Percentiles rank a stretch among this genome's conserved stretches.
These are phyloP conservation scores for Tinospora cordifolia DNA, from an alignment of 164 flowering plant genomes.

Conservation along the genomic window DNA sequence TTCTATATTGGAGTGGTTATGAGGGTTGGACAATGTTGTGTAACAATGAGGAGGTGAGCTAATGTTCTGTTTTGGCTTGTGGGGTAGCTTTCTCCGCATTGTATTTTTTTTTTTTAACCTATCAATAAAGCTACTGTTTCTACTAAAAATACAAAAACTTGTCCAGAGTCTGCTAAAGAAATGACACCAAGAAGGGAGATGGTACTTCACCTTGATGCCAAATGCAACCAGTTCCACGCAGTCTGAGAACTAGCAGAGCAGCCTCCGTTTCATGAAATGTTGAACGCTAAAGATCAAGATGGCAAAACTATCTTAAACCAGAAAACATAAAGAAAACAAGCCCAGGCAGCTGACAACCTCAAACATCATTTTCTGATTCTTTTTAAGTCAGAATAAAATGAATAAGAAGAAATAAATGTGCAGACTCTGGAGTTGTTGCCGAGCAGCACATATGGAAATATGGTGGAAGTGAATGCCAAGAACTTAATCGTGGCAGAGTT, in stretches of 20 bases:
- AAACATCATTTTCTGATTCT: background rate
- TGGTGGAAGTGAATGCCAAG: background rate
- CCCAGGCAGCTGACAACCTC: background rate
- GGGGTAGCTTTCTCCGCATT: too few relatives aligned
- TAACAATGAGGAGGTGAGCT: too few relatives aligned
- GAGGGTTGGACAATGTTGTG: too few relatives aligned
- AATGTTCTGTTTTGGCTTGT: too few relatives aligned
- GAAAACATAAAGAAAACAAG: background rate
- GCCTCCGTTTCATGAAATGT: background rate
- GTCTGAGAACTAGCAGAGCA: constrained; percentile 1
- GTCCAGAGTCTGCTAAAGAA: background rate
- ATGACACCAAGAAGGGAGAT: constrained; percentile 8
- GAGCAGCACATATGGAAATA: background rate
- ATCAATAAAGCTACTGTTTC: too few relatives aligned
- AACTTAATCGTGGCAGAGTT: background rate
- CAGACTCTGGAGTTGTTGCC: background rate
- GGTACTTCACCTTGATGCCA: constrained; percentile 10
- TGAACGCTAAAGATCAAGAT: constrained; percentile 9
- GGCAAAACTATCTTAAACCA: constrained; percentile 11
- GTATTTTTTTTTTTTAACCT: too few relatives aligned
- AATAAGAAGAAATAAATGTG: background rate
- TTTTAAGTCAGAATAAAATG: background rate
- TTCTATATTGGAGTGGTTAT: too few relatives aligned
- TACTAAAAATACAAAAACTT: too few relatives aligned
- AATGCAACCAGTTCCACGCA: constrained; percentile 6